Evolutionary conservation across 2,329 filamentous ascomycete genomes (phyloP), one percentile per base, ranked within the genome.

Genomic region (Dactylonectria macrodidyma): DNA sequence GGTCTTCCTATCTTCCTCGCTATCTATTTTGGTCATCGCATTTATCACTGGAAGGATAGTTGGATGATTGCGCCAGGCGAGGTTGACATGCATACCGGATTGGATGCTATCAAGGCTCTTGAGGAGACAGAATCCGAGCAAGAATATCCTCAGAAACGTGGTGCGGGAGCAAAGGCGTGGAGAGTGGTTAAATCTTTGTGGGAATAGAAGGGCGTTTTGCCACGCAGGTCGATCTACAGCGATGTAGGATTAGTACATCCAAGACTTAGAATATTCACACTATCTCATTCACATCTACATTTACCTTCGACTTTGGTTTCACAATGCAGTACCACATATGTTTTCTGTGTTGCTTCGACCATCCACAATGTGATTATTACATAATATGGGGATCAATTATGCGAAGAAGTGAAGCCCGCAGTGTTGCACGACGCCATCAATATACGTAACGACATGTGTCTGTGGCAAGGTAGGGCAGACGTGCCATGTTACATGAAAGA

Each of bases 1-100:
- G 89, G 89, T 9, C 87, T 92, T 56, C 89, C 89, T 0, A 85
- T 90, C 19, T 92, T 92, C 75, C 72, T 88, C 12, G 65, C 80
- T 3, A 83, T 91, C 56, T n/a, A 78, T 85, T 47, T 81, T 80
- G 67, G 78, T 79, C 56, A 80, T 81, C 46, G 63, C 10, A 47
- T 58, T n/a, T 47, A 34, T 2, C 56, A 60, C 24, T 60, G 62
- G 62, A 60, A 11, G 8, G 62, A 65, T n/a, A 41, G 14, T 1
- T 65, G 62, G 62, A 10, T 41, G 0, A 65, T 65, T 19, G 48
- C 54, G 30, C 51, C 57, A 5, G 50, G 50, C 3, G 19, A 65
- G 12, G 62, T 65, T 44, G 62, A 65, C n/a, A 24, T 65, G 2
- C 38, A 60, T 12, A 60, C 38, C 16, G 62, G 62, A 2, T 26